phyloP scores from a whole-genome alignment of 768 basidiomycete genomes.

The Amanita rubescens region DNA sequence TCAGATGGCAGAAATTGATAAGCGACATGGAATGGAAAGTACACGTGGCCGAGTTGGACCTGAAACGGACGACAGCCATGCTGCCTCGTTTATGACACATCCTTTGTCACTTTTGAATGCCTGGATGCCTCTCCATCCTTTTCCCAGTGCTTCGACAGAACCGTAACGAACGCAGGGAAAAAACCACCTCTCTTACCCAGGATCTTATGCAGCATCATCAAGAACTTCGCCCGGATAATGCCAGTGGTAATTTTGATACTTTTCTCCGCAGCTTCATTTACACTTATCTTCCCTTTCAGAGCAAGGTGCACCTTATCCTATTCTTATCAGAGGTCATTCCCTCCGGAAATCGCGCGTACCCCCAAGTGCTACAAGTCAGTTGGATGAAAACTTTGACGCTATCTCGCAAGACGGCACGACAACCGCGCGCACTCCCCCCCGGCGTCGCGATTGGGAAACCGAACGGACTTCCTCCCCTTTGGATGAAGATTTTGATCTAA shows the following conservation, averaged over 20 bases:
- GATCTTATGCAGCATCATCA: constrained; percentile 1
- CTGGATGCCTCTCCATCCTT: constrained; percentile 1
- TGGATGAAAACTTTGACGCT: constrained; percentile 3
- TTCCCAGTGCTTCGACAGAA: background rate
- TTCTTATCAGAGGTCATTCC: constrained; percentile 6
- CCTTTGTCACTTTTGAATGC: constrained; percentile 1
- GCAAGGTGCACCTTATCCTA: constrained; percentile 3
- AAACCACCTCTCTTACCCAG: background rate
- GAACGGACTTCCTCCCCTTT: constrained; percentile 22
- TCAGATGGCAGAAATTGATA: background rate
- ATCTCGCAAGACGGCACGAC: background rate
- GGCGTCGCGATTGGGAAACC: constrained; percentile 7
- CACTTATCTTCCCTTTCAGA: background rate
- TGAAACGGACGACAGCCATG: background rate
- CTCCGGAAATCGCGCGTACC: constrained; percentile 1
- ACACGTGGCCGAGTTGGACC: background rate
- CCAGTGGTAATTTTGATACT: background rate
- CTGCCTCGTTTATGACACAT: constrained; percentile 1
- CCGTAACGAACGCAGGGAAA: background rate
- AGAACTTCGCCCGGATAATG: background rate
- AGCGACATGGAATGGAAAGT: background rate
- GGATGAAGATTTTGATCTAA: constrained; percentile 33
- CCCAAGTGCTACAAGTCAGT: background rate
- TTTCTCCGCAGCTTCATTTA: background rate
- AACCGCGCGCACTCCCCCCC: background rate